Base-by-base conservation (phyloP, 2,329 filamentous ascomycete species). In the Colletotrichum sp. region DNA sequence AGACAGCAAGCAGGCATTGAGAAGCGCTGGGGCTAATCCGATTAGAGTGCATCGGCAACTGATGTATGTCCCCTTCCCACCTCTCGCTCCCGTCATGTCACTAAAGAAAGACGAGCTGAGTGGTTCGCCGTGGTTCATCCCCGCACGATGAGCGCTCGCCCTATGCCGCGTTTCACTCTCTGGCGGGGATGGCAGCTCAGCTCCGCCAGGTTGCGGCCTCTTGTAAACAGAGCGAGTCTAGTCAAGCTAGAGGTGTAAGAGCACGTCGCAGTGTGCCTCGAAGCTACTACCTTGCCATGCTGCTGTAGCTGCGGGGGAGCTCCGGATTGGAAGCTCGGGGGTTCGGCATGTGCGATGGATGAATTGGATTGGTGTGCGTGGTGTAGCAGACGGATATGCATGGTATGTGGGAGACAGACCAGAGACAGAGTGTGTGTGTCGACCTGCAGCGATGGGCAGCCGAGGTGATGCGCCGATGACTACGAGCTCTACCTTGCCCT, bases 401-500 rank as follows among this genome's bases (percentile, higher is more conserved):
- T 55, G 44, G 55, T 30, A 68, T 2, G 65, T 34, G 12, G n/a
- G 15, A 57, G 39, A 44, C 16, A n/a, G 39, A 44, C 5, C 36
- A 44, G 39, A 44, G 16, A 39, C 0, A 49, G 44, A 13, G 44
- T 8, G 44, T 52, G 30, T 52, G 67, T 65, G 44, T 26, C 69
- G 70, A 32, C 70, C 49, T 73, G 70, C 74, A 69, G 65, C 57
- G 57, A 72, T 59, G 62, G n/a, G 32, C 73, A 26, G 30, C 18
- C 24, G 70, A 74, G 70, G 64, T 74, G 70, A 74, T 76, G 70
- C 70, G 59, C 34, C 28, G 74, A 74, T 76, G 74, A 76, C 70
- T 76, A 60, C 59, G 64, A 64, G 39, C 57, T 71, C 44, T 39
- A 30, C 26, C 39, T 63, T 16, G 30, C 69, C 49, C 60, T 72